Conservation (phyloP, 2,329 filamentous ascomycete genomes). For the Drechslerella stenobrocha region DNA sequence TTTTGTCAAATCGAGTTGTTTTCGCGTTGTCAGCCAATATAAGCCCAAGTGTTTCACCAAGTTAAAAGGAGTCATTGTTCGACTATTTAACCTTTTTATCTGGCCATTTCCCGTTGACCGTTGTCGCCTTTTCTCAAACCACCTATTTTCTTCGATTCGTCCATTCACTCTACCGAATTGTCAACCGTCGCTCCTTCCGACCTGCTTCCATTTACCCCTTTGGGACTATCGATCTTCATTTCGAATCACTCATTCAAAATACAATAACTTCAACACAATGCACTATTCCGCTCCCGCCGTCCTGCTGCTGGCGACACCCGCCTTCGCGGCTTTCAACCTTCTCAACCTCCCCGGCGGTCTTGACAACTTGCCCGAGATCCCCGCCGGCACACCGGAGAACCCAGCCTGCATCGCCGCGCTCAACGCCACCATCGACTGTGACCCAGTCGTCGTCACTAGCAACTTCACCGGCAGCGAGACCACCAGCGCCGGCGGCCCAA, state of each 20-base stretch:
- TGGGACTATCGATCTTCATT: neutral
- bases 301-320: slow-evolving; percentile 13
- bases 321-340: slow-evolving; percentile 34
- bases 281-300: neutral
- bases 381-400: slow-evolving; percentile 7
- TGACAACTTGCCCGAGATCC: neutral
- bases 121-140: too few relatives aligned
- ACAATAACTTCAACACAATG: neutral
- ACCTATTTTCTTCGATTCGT: too few relatives aligned
- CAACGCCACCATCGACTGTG: slow-evolving; percentile 39
- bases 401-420: slow-evolving; percentile 25
- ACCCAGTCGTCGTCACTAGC: slow-evolving; percentile 11
- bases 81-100: too few relatives aligned
- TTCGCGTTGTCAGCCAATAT: too few relatives aligned
- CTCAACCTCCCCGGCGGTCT: slow-evolving; percentile 12
- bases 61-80: too few relatives aligned
- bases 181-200: neutral
- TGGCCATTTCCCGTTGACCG: too few relatives aligned
- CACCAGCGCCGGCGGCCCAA: neutral
- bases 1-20: too few relatives aligned
- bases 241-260: slow-evolving; percentile 1
- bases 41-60: too few relatives aligned
- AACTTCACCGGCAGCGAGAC: neutral
- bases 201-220: neutral
- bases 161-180: neutral